Percentiles rank a stretch among this genome's conserved stretches.
phyloP scores from a whole-genome alignment of 148 eudicot genomes.

The Tetragonia tetragonoides region DNA sequence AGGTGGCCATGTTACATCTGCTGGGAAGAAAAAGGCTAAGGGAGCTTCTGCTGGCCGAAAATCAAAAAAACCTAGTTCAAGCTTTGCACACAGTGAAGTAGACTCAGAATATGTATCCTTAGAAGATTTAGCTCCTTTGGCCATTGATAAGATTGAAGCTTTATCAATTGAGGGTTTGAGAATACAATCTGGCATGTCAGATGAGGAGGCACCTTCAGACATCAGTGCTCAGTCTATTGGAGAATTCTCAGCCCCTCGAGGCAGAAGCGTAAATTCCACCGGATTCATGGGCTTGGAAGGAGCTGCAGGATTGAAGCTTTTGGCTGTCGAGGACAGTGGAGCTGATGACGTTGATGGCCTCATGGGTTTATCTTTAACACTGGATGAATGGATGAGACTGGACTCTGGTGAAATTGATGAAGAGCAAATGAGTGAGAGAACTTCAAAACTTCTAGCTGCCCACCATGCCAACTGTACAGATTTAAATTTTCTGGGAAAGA shows the following conservation, averaged over 20 bases:
- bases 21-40: constrained; percentile 33
- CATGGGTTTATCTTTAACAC: constrained; percentile 44
- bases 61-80: constrained; percentile 38
- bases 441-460: constrained; percentile 48
- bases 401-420: constrained; percentile 51
- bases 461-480: constrained; percentile 41
- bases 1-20: constrained; percentile 21
- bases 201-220: constrained; percentile 72
- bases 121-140: constrained; percentile 94
- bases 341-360: constrained; percentile 52
- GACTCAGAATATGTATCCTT: constrained; percentile 72
- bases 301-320: constrained; percentile 81
- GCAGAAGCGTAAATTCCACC: constrained; percentile 41
- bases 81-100: constrained; percentile 27
- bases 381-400: constrained; percentile 61
- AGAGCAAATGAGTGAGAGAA: constrained; percentile 42
- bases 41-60: constrained; percentile 36
- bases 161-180: constrained; percentile 88
- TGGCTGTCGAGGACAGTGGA: constrained; percentile 50
- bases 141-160: constrained; percentile 94
- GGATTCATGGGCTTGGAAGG: constrained; percentile 75
- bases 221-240: constrained; percentile 53
- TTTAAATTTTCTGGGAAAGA: constrained; percentile 24
- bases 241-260: constrained; percentile 57
- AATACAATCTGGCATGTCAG: constrained; percentile 90